These are phyloP conservation scores for Sanghuangporus weigelae DNA, from an alignment of 1,284 basidiomycete species.

Conservation along the genomic window DNA sequence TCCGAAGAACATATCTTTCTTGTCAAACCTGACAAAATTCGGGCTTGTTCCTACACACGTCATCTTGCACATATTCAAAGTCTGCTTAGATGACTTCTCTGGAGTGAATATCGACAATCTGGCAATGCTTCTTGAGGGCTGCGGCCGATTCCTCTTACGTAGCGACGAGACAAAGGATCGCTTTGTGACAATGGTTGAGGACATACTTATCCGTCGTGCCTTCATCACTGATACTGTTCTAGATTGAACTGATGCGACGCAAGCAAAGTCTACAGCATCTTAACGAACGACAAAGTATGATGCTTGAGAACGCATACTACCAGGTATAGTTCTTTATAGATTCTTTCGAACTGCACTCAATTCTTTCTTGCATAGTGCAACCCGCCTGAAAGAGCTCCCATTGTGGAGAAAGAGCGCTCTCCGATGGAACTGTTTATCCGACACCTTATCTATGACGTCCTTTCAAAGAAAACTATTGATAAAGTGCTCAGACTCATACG, in stretches of 20 bases:
- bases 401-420: conserved; percentile 80
- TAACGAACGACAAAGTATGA: conserved; percentile 82
- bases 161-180: conserved; percentile 84
- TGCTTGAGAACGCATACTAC: conserved; percentile 98
- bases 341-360: background rate
- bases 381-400: conserved; percentile 88
- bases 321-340: conserved; percentile 50
- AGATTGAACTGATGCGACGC: conserved; percentile 92
- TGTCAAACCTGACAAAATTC: conserved; percentile 95
- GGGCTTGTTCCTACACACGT: conserved; percentile 88
- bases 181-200: conserved; percentile 72
- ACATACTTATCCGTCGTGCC: conserved; percentile 22
- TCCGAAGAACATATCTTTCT: conserved; percentile 78
- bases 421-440: conserved; percentile 91
- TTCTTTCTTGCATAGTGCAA: conserved; percentile 64
- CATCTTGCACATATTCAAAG: conserved; percentile 94
- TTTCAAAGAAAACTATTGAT: conserved; percentile 88
- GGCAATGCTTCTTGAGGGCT: conserved; percentile 88
- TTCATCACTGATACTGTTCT: conserved; percentile 14
- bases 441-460: conserved; percentile 88
- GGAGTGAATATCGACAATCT: conserved; percentile 92
- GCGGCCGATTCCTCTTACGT: conserved; percentile 88
- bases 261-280: conserved; percentile 93
- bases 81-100: conserved; percentile 93
- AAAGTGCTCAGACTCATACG: conserved; percentile 89